Evolutionary conservation across 352 stramenopile species (phyloP).

Genomic region (Pythium aristosporum): DNA sequence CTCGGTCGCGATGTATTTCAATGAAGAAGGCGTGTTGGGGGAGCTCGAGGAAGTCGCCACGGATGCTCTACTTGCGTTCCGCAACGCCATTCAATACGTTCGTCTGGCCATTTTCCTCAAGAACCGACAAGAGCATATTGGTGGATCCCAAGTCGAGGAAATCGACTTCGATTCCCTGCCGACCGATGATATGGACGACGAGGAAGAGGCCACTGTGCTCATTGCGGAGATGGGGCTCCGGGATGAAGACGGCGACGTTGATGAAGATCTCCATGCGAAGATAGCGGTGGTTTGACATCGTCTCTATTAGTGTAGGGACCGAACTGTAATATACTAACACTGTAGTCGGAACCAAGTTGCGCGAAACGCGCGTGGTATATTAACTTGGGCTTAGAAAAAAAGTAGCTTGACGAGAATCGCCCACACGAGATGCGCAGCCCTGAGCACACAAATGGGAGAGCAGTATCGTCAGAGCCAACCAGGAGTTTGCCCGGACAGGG

Average conservation of each 20-base stretch:
- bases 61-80: constrained; percentile 71
- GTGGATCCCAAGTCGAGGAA: constrained; percentile 23
- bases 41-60: constrained; percentile 84
- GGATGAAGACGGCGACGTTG: constrained; percentile 8
- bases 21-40: constrained; percentile 74
- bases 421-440: constrained; percentile 78
- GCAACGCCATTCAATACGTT: constrained; percentile 80
- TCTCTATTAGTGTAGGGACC: not conserved
- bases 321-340: not conserved
- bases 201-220: constrained; percentile 13
- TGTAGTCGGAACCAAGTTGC: constrained; percentile 2
- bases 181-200: constrained; percentile 13
- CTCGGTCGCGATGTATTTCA: constrained; percentile 82
- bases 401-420: constrained; percentile 84
- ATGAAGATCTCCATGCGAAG: constrained; percentile 13
- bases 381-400: constrained; percentile 63
- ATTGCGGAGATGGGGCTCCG: constrained; percentile 22
- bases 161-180: constrained; percentile 28
- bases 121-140: constrained; percentile 29
- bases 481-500: not conserved
- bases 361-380: constrained; percentile 10
- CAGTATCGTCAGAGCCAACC: not conserved
- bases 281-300: not conserved
- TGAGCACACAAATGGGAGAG: constrained; percentile 22
- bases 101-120: constrained; percentile 85